Base-by-base conservation (phyloP, 441 rosid species). In the Bruguiera hainesii region DNA sequence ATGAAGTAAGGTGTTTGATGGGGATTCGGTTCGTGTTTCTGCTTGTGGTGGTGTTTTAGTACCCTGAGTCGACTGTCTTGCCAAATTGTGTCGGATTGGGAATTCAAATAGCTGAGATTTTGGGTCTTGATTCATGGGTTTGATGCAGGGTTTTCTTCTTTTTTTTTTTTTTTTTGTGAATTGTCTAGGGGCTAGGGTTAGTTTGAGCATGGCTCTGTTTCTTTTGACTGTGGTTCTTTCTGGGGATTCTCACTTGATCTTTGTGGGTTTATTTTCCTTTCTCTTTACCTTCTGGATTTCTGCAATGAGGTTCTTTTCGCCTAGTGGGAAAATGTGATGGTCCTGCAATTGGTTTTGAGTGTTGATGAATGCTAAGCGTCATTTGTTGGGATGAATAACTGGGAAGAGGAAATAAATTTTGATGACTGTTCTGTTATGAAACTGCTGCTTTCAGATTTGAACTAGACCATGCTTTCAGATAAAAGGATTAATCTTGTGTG, bases 11-110 rank as follows among this genome's bases (percentile, higher is more conserved):
- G 4, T 21, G 26, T 53, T 21, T 21, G 4, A 25, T 1, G 21
- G 16, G 11, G 28, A 20, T 21, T 53, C 21, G 57, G 15, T 21
- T 9, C 21, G 28, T 21, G 10, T 20, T 53, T 7, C 26, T 63
- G 16, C 26, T 58, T 30, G 30, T 63, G 35, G 28, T 61, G 35
- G 42, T 48, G 52, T 31, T 59, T 55, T 71, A 29, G 46, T 67
- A 16, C 2, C 10, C 58, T 7, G 26, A 37, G 5, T 29, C 9
- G 26, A 13, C 59, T 51, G 2, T 59, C 70, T 69, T 66, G 59
- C 64, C 26, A 16, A 21, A 10, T 71, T 63, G 75, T 73, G 61
- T 75, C 64, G 5, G 63, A 9, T 28, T 76, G 25, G 63, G 56
- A 61, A 42, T 63, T 73, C 53, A 56, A 30, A 53, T 56, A 60